These are phyloP conservation scores for Beauveria caledonica DNA, from an alignment of 2,329 filamentous ascomycete genomes.

Conservation along the genomic window DNA sequence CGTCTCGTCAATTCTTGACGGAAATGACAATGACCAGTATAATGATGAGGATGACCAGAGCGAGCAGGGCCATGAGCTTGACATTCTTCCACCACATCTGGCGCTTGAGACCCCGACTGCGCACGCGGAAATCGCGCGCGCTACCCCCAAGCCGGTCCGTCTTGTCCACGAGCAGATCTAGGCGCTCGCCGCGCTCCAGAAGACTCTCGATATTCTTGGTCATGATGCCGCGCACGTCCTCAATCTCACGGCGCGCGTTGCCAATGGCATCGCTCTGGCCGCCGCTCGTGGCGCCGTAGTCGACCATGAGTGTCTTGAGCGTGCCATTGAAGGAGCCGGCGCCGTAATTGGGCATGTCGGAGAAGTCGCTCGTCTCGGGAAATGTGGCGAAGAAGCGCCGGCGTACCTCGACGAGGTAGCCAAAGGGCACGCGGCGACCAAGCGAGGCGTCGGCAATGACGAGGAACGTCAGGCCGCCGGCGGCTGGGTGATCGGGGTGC, in stretches of 20 bases:
- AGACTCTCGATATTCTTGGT: conserved; percentile 89
- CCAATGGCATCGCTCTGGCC: conserved; percentile 73
- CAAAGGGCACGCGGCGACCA: conserved; percentile 84
- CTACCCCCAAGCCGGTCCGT: conserved; percentile 85
- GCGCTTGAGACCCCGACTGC: conserved; percentile 77
- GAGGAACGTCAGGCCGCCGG: conserved; percentile 83
- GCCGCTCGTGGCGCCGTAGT: conserved; percentile 71
- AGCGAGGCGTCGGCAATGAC: conserved; percentile 76
- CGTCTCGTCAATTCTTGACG: conserved; percentile 33
- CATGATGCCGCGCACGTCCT: conserved; percentile 89
- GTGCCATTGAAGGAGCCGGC: conserved; percentile 78
- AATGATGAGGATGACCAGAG: conserved; percentile 57
- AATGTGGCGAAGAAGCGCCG: conserved; percentile 74
- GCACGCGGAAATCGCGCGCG: conserved; percentile 81
- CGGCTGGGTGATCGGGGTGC: conserved; percentile 48
- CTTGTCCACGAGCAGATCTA: conserved; percentile 92
- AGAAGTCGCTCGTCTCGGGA: conserved; percentile 60
- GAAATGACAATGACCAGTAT: conserved; percentile 47
- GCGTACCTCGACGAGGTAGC: conserved; percentile 85
- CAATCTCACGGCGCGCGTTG: conserved; percentile 82
- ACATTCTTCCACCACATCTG: conserved; percentile 99
- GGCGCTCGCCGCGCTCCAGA: conserved; percentile 82
- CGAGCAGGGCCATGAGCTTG: conserved; percentile 78
- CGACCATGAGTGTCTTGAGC: conserved; percentile 69
- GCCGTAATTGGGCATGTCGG: conserved; percentile 77